Evolutionary conservation across 2,329 filamentous ascomycete species (phyloP), one percentile per base, ranked within the genome.

Genomic region (Trichoderma sp.): DNA sequence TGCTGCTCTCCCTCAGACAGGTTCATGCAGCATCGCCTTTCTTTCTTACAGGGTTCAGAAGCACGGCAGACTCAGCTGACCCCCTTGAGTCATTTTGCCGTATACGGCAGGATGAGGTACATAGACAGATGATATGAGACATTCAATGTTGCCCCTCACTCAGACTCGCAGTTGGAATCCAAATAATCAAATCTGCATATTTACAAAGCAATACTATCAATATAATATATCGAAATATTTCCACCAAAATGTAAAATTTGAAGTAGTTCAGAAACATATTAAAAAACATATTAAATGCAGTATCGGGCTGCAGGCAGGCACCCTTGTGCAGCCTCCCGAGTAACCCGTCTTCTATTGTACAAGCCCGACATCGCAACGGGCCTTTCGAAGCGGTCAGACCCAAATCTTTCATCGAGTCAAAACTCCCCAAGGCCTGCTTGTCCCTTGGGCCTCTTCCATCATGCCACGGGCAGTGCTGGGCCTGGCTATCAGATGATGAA

Each of bases 351-450:
- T 28, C 4, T 51, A 11, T 2, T 21, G 36, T 21, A n/a, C 34
- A 24, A 60, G n/a, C 53, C 53, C 53, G 58, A 60, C 28, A 47
- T 47, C 28, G 28, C 53, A 60, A 60, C 21, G n/a, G 34, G 53
- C n/a, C 34, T 21, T 24, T 61, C 4, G 14, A 58, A 34, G 66
- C 66, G 66, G 66, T 69, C 66, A 69, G 39, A 43, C 56, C 66
- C 56, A 51, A 69, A 57, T 3, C 11, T 24, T 36, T 34, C 30
- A 5, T 18, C 64, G 28, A 53, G 47, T 28, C 43, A 18, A 32
- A 24, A 24, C 11, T 12, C 8, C 28, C 3, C 6, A 36, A n/a
- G 3, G 15, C 7, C 21, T 8, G 30, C 21, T 36, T 26, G 21
- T 34, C 6, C 14, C 15, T n/a, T 34, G 9, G 24, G 12, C 43